Percentiles rank a stretch among this genome's conserved stretches.
These are phyloP conservation scores for Rubia tinctorum DNA, from an alignment of 305 asterid species.

Conservation along the genomic window DNA sequence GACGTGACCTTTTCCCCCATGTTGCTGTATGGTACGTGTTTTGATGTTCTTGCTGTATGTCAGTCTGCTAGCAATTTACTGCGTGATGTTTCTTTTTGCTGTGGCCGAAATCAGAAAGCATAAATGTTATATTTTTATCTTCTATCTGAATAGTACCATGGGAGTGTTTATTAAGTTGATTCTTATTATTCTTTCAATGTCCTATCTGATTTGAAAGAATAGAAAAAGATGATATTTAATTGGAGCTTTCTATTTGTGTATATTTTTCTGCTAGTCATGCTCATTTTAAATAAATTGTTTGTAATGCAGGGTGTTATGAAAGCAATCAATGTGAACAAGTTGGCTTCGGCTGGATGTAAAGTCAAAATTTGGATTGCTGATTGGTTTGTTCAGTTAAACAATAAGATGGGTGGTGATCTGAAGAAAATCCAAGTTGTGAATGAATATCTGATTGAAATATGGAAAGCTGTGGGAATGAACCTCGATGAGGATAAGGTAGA, in stretches of 20 bases:
- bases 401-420: slow-evolving; percentile 90
- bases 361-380: slow-evolving; percentile 92
- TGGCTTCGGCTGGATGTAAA: slow-evolving; percentile 80
- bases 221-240: not conserved
- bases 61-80: not conserved
- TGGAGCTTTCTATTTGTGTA: not conserved
- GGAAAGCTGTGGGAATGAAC: slow-evolving; percentile 91
- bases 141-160: not conserved
- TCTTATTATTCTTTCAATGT: not conserved
- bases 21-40: not conserved
- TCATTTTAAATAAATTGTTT: not conserved
- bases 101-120: not conserved
- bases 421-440: slow-evolving; percentile 75
- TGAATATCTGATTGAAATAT: slow-evolving; percentile 74
- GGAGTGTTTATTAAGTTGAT: not conserved
- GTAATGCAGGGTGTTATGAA: slow-evolving; percentile 80
- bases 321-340: slow-evolving; percentile 80
- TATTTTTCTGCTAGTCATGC: not conserved
- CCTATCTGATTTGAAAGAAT: not conserved
- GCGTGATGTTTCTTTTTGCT: not conserved
- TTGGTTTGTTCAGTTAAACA: slow-evolving; percentile 87
- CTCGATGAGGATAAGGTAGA: slow-evolving; percentile 75
- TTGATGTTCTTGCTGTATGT: not conserved
- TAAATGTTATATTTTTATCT: not conserved
- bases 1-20: not conserved